These are phyloP conservation scores for Camellia lanceoleosa DNA, from an alignment of 148 eudicot species.

Conservation along the genomic window DNA sequence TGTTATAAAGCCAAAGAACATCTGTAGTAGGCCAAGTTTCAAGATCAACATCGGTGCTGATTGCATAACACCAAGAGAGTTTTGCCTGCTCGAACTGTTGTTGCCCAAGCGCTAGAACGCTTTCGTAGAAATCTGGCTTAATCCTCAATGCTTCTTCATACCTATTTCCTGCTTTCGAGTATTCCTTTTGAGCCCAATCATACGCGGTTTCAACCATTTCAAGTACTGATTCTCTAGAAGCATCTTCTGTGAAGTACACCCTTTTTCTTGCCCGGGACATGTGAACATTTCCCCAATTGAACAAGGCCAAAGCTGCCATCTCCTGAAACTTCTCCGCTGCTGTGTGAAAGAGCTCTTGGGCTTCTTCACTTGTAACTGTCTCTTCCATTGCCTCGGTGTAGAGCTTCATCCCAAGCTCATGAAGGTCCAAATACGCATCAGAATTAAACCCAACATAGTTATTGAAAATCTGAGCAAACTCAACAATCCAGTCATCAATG, in stretches of 20 bases:
- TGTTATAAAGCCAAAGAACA: slow-evolving; percentile 69
- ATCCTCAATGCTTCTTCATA: slow-evolving; percentile 76
- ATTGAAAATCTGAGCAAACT: slow-evolving; percentile 87
- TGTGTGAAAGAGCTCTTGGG: slow-evolving; percentile 57
- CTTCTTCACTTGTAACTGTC: slow-evolving; percentile 76
- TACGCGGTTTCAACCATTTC: slow-evolving; percentile 50
- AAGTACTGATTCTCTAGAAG: slow-evolving; percentile 47
- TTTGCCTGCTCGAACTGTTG: slow-evolving; percentile 96
- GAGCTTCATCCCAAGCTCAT: slow-evolving; percentile 79
- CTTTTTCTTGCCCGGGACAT: slow-evolving; percentile 85
- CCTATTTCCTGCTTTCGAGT: slow-evolving; percentile 62
- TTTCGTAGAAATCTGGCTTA: slow-evolving; percentile 87
- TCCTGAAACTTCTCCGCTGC: slow-evolving; percentile 89
- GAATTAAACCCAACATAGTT: slow-evolving; percentile 81
- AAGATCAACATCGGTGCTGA: slow-evolving; percentile 49
- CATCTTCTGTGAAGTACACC: slow-evolving; percentile 54
- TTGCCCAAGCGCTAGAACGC: slow-evolving; percentile 64
- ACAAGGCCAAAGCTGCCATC: slow-evolving; percentile 88
- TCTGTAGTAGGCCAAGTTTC: slow-evolving; percentile 66
- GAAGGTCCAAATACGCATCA: slow-evolving; percentile 79
- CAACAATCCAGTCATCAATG: slow-evolving; percentile 80
- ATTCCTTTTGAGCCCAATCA: slow-evolving; percentile 82
- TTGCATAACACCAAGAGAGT: slow-evolving; percentile 79
- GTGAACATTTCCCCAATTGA: slow-evolving; percentile 95
- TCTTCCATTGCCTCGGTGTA: slow-evolving; percentile 96